A percentile compares a stretch with the other conserved stretches of the same genome.
phyloP scores from a whole-genome alignment of 306 rosid genomes.

The Gastrolobium bilobum region DNA sequence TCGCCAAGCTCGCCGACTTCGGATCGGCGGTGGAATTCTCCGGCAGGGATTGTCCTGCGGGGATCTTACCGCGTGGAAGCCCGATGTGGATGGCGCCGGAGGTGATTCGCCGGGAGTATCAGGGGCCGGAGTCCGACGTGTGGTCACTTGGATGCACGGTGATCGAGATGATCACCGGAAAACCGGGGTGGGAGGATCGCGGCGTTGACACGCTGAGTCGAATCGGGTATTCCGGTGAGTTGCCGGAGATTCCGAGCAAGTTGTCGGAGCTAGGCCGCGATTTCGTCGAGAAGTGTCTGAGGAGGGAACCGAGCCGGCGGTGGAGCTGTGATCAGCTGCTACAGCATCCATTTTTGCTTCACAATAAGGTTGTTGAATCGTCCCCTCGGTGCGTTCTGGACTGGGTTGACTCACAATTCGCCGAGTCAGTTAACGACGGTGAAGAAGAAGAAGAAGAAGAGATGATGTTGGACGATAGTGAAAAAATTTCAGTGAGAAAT shows the following conservation, averaged over 20 bases:
- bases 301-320: slow-evolving; percentile 58
- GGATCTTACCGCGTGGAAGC: slow-evolving; percentile 72
- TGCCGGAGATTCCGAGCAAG: slow-evolving; percentile 65
- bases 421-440: slow-evolving; percentile 45
- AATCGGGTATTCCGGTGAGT: slow-evolving; percentile 65
- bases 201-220: slow-evolving; percentile 69
- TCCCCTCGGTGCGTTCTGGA: slow-evolving; percentile 93
- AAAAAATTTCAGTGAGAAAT: slow-evolving; percentile 39
- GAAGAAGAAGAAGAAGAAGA: slow-evolving; percentile 35
- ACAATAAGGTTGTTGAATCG: slow-evolving; percentile 40
- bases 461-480: neutral
- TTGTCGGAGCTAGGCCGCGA: slow-evolving; percentile 73
- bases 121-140: slow-evolving; percentile 86
- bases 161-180: slow-evolving; percentile 85
- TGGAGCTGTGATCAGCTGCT: slow-evolving; percentile 93
- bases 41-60: neutral
- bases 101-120: slow-evolving; percentile 75
- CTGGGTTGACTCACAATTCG: slow-evolving; percentile 63
- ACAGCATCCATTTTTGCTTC: slow-evolving; percentile 78
- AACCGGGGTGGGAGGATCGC: slow-evolving; percentile 75
- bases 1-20: slow-evolving; percentile 80
- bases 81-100: slow-evolving; percentile 99
- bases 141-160: slow-evolving; percentile 97
- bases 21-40: slow-evolving; percentile 66
- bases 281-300: slow-evolving; percentile 74